These are phyloP conservation scores for Corylus avellana DNA, from an alignment of 306 rosid genomes.

Conservation along the genomic window DNA sequence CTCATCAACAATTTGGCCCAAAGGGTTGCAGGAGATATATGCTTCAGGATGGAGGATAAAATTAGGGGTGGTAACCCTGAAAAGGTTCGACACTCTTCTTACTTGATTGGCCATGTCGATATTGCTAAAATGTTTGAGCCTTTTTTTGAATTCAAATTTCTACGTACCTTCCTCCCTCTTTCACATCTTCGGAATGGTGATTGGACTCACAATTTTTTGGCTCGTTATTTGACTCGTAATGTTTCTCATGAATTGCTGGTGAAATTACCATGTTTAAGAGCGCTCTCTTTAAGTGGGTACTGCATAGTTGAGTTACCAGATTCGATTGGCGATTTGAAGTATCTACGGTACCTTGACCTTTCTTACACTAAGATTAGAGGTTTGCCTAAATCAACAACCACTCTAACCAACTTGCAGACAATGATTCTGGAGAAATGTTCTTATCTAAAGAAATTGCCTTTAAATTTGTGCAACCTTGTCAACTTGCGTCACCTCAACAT, in stretches of 20 bases:
- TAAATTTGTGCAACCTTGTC: neutral
- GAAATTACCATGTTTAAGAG: neutral
- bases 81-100: slow-evolving; percentile 20
- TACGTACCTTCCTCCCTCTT: slow-evolving; percentile 23
- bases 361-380: neutral
- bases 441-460: neutral
- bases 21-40: neutral
- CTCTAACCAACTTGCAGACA: slow-evolving; percentile 14
- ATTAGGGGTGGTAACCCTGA: too few relatives aligned
- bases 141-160: neutral
- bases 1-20: slow-evolving; percentile 23
- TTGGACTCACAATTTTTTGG: too few relatives aligned
- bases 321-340: neutral
- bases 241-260: neutral
- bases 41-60: neutral
- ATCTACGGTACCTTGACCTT: slow-evolving; percentile 10
- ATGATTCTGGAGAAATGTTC: neutral
- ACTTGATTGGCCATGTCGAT: too few relatives aligned
- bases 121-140: neutral
- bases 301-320: neutral
- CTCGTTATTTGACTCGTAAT: neutral
- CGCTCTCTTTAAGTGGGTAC: neutral
- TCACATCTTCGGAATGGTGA: neutral
- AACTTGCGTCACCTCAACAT: too few relatives aligned
- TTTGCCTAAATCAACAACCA: neutral